Evolutionary conservation across 1,139 yeast genomes (phyloP).

Genomic region (Arxiozyma bovina): DNA sequence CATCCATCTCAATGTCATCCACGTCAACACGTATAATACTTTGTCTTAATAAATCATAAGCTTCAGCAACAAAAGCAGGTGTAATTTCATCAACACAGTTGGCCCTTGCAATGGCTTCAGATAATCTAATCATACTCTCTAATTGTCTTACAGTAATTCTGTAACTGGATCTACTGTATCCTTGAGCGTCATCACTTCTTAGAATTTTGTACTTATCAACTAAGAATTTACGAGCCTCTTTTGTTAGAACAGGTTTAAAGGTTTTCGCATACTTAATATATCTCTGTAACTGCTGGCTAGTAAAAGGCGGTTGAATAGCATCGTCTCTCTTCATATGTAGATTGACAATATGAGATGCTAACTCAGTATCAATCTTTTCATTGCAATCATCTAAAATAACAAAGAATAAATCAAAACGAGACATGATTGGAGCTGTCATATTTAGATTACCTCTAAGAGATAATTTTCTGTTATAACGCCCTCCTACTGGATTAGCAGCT

Average conservation of each 20-base stretch:
- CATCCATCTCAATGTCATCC: constrained; percentile 79
- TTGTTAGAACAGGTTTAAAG: constrained; percentile 81
- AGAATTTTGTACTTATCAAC: constrained; percentile 79
- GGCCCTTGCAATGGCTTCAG: constrained; percentile 96
- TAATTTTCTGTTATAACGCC: constrained; percentile 81
- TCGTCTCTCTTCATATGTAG: constrained; percentile 86
- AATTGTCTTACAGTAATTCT: constrained; percentile 95
- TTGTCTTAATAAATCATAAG: constrained; percentile 80
- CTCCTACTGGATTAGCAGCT: constrained; percentile 96
- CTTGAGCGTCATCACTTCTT: constrained; percentile 88
- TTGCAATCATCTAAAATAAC: constrained; percentile 94
- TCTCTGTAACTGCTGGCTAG: constrained; percentile 80
- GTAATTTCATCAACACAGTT: constrained; percentile 88
- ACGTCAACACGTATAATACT: constrained; percentile 90
- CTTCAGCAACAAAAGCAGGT: constrained; percentile 85
- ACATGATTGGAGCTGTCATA: constrained; percentile 99
- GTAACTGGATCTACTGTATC: constrained; percentile 66
- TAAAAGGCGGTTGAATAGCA: constrained; percentile 83
- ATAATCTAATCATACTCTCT: constrained; percentile 85
- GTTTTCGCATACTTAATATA: constrained; percentile 90
- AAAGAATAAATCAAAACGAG: constrained; percentile 91
- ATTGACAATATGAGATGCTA: constrained; percentile 88
- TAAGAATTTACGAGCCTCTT: constrained; percentile 68
- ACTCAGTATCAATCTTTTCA: constrained; percentile 77
- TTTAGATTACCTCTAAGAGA: constrained; percentile 80